A percentile compares a stretch with the other conserved stretches of the same genome.
phyloP scores from a whole-genome alignment of 768 basidiomycete genomes.

The Boletus speciosus region DNA sequence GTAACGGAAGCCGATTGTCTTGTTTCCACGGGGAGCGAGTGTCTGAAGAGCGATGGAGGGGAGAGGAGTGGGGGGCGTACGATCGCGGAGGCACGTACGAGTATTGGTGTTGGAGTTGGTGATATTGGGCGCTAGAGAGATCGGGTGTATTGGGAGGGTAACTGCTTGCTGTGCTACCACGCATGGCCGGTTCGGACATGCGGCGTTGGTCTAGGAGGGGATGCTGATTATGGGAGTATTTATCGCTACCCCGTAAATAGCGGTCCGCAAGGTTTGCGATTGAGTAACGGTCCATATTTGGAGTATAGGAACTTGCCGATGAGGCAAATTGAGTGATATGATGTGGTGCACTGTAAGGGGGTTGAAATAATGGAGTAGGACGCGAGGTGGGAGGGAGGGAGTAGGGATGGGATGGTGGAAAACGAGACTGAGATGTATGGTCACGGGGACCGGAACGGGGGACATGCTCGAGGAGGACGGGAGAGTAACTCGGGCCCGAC shows the following conservation, averaged over 20 bases:
- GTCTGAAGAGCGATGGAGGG: conserved; percentile 45
- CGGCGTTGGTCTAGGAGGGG: conserved; percentile 55
- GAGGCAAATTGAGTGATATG: conserved; percentile 45
- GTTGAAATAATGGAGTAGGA: conserved; percentile 37
- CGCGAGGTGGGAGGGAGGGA: conserved; percentile 51
- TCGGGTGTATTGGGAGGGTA: conserved; percentile 32
- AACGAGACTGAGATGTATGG: conserved; percentile 15
- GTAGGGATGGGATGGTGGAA: conserved; percentile 38
- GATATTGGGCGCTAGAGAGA: conserved; percentile 34
- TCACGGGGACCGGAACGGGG: conserved; percentile 19
- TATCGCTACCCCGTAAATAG: conserved; percentile 39
- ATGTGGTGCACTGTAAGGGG: conserved; percentile 41
- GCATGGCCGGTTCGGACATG: conserved; percentile 64
- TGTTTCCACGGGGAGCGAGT: conserved; percentile 35
- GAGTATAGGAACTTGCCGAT: conserved; percentile 38
- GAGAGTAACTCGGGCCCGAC: conserved; percentile 33
- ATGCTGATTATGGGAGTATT: conserved; percentile 34
- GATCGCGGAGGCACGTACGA: conserved; percentile 34
- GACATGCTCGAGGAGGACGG: conserved; percentile 29
- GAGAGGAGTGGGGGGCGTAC: conserved; percentile 37
- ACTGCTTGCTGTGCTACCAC: conserved; percentile 40
- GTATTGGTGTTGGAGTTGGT: conserved; percentile 42
- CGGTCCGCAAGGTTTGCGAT: conserved; percentile 37
- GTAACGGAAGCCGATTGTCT: conserved; percentile 30
- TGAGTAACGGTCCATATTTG: conserved; percentile 40